A percentile compares a stretch with the other conserved stretches of the same genome.
Evolutionary conservation across 768 basidiomycete species (phyloP).

Genomic region (Clathrus columnatus): DNA sequence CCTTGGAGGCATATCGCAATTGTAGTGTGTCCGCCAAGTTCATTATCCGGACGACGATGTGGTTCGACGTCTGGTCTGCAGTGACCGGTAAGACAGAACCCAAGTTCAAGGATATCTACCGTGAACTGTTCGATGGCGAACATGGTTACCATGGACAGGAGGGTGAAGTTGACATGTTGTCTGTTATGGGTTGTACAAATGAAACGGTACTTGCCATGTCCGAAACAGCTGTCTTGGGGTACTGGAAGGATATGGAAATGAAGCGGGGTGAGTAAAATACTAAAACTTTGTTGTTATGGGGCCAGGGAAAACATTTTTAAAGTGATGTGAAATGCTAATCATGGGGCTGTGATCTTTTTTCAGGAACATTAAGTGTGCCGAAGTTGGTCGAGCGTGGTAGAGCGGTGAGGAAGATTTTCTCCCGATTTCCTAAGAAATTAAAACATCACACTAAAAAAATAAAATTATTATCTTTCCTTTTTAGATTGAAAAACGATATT

Average conservation of each 20-base stretch:
- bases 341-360: neutral
- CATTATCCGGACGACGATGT: conserved; percentile 75
- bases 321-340: neutral
- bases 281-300: neutral
- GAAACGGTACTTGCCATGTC: conserved; percentile 70
- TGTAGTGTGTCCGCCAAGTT: conserved; percentile 51
- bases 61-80: conserved; percentile 80
- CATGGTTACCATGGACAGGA: conserved; percentile 20
- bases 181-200: conserved; percentile 81
- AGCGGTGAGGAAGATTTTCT: conserved; percentile 14
- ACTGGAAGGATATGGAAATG: conserved; percentile 46
- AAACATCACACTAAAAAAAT: too few relatives aligned
- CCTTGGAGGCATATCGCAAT: conserved; percentile 35
- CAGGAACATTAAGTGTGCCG: conserved; percentile 42
- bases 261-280: conserved; percentile 25
- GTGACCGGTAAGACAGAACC: conserved; percentile 58
- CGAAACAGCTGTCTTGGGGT: conserved; percentile 55
- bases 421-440: neutral
- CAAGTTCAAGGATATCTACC: conserved; percentile 47
- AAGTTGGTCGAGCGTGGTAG: conserved; percentile 47
- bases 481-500: conserved; percentile 5
- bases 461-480: too few relatives aligned
- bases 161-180: conserved; percentile 59
- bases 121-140: conserved; percentile 43
- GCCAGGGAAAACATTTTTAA: too few relatives aligned